A percentile compares a stretch with the other conserved stretches of the same genome.
Evolutionary conservation across 2,329 filamentous ascomycete genomes (phyloP).

Genomic region (Hypoxylon sp.): DNA sequence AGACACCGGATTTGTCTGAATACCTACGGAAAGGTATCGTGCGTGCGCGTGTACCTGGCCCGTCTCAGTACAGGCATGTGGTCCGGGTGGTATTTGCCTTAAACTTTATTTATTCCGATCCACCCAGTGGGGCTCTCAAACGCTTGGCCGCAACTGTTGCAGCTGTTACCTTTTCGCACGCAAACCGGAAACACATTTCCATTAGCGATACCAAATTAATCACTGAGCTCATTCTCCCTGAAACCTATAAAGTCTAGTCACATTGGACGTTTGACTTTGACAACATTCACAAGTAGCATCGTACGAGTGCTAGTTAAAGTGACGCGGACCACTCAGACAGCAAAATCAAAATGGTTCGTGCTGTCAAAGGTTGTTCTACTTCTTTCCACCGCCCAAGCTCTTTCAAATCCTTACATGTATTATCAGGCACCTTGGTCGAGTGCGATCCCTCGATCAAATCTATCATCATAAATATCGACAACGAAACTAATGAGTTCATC

Average conservation of each 20-base stretch:
- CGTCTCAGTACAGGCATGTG: not conserved
- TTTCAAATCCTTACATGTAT: slow-evolving; percentile 24
- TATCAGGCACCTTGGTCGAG: slow-evolving; percentile 77
- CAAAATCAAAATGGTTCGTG: slow-evolving; percentile 47
- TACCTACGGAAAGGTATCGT: not conserved
- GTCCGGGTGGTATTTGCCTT: not conserved
- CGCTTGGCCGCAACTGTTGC: too few species aligned
- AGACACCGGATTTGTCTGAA: not conserved
- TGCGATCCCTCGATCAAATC: slow-evolving; percentile 90
- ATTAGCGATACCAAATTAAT: too few species aligned
- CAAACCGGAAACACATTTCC: too few species aligned
- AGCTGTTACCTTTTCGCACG: too few species aligned
- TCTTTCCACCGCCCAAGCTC: not conserved
- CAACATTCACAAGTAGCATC: not conserved
- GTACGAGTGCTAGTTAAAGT: slow-evolving; percentile 1
- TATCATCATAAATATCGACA: slow-evolving; percentile 83
- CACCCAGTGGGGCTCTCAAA: not conserved
- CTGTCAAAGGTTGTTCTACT: slow-evolving; percentile 46
- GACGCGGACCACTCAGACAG: not conserved
- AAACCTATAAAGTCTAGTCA: too few species aligned
- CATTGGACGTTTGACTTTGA: not conserved
- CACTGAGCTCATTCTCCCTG: too few species aligned
- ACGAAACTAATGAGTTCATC: slow-evolving; percentile 76
- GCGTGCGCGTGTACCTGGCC: not conserved
- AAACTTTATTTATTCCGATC: not conserved